Conservation (phyloP, 2,329 filamentous ascomycete genomes). For the Pyricularia sp. region DNA sequence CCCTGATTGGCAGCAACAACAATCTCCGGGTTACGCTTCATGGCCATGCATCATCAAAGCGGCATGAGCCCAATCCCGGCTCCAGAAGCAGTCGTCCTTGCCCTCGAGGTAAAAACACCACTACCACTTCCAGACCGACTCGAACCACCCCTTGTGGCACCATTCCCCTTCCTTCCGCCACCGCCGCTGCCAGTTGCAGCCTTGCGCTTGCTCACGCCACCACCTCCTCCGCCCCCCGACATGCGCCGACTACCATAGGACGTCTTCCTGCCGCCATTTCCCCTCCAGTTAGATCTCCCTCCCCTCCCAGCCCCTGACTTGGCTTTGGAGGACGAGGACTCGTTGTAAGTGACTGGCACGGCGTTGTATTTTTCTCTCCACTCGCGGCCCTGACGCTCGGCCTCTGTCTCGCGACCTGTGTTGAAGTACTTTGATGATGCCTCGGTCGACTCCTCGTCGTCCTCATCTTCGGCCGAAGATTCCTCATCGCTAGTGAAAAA, state of each 20-base stretch:
- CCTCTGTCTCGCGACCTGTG: conserved; percentile 5
- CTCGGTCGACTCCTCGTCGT: conserved; percentile 17
- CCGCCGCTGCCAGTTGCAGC: conserved; percentile 9
- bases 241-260: conserved; percentile 8
- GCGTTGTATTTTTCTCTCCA: conserved; percentile 21
- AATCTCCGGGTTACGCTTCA: not conserved
- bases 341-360: conserved; percentile 2
- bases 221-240: conserved; percentile 10
- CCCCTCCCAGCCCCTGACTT: conserved; percentile 8
- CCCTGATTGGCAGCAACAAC: not conserved
- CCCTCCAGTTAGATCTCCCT: conserved; percentile 11
- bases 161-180: conserved; percentile 8
- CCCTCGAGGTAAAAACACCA: not conserved
- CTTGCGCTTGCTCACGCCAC: conserved; percentile 11
- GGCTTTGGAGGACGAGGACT: conserved; percentile 3
- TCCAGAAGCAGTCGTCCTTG: not conserved
- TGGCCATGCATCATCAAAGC: conserved; percentile 6
- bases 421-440: conserved; percentile 40
- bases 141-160: not conserved
- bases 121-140: conserved; percentile 4
- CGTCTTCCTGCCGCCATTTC: conserved; percentile 11
- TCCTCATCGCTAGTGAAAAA: conserved; percentile 34
- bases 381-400: conserved; percentile 13
- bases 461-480: conserved; percentile 13
- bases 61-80: conserved; percentile 15